Base-by-base conservation (phyloP, 2,329 filamentous ascomycete genomes). In the Stemphylium lycopersici region DNA sequence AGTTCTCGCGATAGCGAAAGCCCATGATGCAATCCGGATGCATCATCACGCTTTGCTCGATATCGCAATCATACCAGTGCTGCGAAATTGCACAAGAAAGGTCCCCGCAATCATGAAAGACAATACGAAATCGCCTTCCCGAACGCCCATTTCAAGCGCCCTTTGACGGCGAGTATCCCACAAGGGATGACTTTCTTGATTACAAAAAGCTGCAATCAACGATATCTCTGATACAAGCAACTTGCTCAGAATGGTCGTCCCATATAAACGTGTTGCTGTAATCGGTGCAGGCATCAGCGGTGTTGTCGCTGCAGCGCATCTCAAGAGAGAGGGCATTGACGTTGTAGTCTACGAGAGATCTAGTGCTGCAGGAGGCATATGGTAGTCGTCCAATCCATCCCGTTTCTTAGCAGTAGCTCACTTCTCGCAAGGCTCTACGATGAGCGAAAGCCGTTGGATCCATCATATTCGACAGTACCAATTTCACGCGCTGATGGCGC, bases 301-400 rank as follows among this genome's bases (percentile, higher is more conserved):
- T 40, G 63, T 75, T 3, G 67, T 68, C 10, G 63, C 72, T 32
- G 73, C 73, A 32, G 72, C 71, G 11, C 72, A 76, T 55, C 52
- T 76, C 8, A 66, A 61, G 31, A 70, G 60, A 12, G 70, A 72
- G 52, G 68, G 67, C 2, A n/a, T 76, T 7, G 74, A 84, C 7
- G 80, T 84, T 1, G 80, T 77, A 0, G 78, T 86, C 0, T 85
- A 82, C 58, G 84, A 87, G 57, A 75, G 84, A 48, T 80, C 77
- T 4, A 73, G 74, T 48, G 77, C 73, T 13, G 76, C 79, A n/a
- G 84, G 84, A 2, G 84, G 84, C 12, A 78, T 84, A 24, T 86
- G 84, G 84, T 83, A 72, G 44, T 46, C 1, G 6, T 15, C 3
- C 8, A 2, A 15, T 2, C 16, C 37, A 8, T 0, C n/a, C n/a